A percentile compares a stretch with the other conserved stretches of the same genome.
These are phyloP conservation scores for Populus trichocarpa DNA, from an alignment of 441 rosid genomes.

Conservation along the genomic window DNA sequence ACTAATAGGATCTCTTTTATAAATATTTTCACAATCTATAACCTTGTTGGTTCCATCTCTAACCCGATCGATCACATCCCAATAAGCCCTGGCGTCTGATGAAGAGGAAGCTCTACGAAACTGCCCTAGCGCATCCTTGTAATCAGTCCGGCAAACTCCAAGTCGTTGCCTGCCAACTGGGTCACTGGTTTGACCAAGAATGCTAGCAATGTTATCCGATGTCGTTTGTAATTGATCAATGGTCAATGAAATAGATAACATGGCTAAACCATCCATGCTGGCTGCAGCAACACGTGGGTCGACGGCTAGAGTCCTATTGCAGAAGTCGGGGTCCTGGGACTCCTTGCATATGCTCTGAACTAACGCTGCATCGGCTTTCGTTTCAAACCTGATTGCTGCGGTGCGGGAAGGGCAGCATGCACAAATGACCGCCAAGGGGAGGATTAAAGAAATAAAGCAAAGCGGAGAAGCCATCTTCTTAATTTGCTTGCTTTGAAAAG, in stretches of 20 bases:
- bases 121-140: not conserved
- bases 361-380: not conserved
- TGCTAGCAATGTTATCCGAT: not conserved
- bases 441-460: not conserved
- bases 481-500: not conserved
- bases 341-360: not conserved
- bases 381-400: not conserved
- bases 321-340: not conserved
- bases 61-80: not conserved
- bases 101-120: not conserved
- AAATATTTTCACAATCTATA: constrained; percentile 16
- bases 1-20: constrained; percentile 8
- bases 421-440: not conserved
- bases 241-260: not conserved
- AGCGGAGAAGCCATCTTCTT: not conserved
- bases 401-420: not conserved
- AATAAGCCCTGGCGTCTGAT: not conserved
- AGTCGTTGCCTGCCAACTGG: not conserved
- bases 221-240: not conserved
- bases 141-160: not conserved
- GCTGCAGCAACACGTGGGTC: not conserved
- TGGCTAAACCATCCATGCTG: not conserved
- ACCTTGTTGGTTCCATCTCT: constrained; percentile 4
- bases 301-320: not conserved
- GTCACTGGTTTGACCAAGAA: not conserved